Base-by-base conservation (phyloP, 352 stramenopile species). In the Pythium brachiatum region DNA sequence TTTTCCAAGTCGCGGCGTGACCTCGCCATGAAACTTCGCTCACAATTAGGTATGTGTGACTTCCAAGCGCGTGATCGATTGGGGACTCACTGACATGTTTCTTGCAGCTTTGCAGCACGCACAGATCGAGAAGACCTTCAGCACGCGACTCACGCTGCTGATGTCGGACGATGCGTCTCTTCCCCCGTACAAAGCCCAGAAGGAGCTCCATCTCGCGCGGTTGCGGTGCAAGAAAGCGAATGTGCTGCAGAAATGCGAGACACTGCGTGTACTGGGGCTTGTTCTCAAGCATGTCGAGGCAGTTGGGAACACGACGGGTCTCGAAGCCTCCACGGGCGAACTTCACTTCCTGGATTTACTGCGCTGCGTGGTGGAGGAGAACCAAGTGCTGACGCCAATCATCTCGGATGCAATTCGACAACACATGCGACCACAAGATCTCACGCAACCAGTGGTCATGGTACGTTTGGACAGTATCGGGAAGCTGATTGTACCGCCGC, bases 321-420 rank as follows among this genome's bases (percentile, higher is more conserved):
- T 70, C 18, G 79, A 90, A 15, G 60, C 84, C 6, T 80, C 80
- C 3, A 69, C 72, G 3, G 70, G 75, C 15, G 82, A 92, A 41
- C 63, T 89, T 15, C 79, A 79, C 43, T 86, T 92, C 23, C 70
- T 94, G 23, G 79, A 90, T 27, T 55, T 91, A 2, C 74, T 92
- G 48, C 74, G 78, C 9, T 89, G 82, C 20, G 75, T 89, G n/a
- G 71, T 90, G 16, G 79, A 94, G 50, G 69, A 76, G 9, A 68
- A 92, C 43, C 74, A 86, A 31, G 73, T 86, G 15, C 69, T 94
- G 25, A 90, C 82, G 41, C 76, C 74, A 4, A 69, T 91, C 21
- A 77, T 91, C 13, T 69, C 70, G 0, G 60, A 86, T 7, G 78
- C 76, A 3, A 86, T 91, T 31, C 53, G 48, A 13, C 60, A 76